Evolutionary conservation across 306 rosid genomes (phyloP), one percentile per base, ranked within the genome.

Genomic region (Begonia peltatifolia): DNA sequence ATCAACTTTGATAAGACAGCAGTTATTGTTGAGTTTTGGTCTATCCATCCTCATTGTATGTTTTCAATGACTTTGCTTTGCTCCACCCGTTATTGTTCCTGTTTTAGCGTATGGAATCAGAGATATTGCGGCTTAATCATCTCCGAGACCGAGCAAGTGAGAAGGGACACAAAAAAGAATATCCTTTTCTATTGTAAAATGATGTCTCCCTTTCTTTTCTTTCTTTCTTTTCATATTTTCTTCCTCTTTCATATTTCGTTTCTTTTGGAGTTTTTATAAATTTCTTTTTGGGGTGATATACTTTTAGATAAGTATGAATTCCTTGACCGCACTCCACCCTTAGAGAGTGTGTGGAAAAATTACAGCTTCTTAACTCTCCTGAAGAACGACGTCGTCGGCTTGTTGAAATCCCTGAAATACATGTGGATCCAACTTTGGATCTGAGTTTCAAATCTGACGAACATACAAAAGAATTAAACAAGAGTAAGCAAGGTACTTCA

Each of bases 101-200:
- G 38, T 30, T 79, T 15, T 71, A 90, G 97, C 62, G 63, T 63
- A 76, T 85, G 65, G 83, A 73, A 47, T 76, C 77, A 49, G 94
- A 90, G 82, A 74, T 68, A 57, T 59, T 79, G 67, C 77, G 65
- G 58, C 77, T 83, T 54, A 80, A 57, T 63, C 78, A 83, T 68
- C 95, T 90, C 23, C 94, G 81, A 38, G 83, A 78, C 65, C 78
- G 84, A 67, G 94, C 97, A 67, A 85, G 82, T 73, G 94, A 83
- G 69, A 85, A 83, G 74, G 95, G 95, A 63, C 79, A 59, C 58
- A 64, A 67, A 65, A 87, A 85, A 68, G 95, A 90, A 90, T 90
- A 90, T 90, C 97, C 97, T 85, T 90, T 67, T 48, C 30, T 47
- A 12, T 25, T 7, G 48, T 9, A 14, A 10, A 14, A 11, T 44